A percentile compares a stretch with the other conserved stretches of the same genome.
phyloP scores from a whole-genome alignment of 139 green algal genomes.

The Closterium sp. region DNA sequence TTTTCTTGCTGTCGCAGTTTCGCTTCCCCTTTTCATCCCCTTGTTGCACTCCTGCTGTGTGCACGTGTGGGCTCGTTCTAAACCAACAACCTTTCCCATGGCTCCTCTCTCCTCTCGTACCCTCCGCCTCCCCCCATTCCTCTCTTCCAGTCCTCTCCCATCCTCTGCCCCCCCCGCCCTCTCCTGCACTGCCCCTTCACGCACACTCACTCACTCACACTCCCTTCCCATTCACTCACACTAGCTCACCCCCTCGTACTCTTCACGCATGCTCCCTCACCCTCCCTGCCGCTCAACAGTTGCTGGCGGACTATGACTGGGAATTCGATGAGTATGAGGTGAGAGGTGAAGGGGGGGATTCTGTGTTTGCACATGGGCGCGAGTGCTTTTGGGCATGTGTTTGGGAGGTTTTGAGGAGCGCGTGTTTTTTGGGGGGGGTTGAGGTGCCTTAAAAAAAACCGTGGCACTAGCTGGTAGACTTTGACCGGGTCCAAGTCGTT shows the following conservation, averaged over 20 bases:
- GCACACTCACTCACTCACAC: neutral
- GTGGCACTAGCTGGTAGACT: neutral
- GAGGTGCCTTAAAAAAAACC: neutral
- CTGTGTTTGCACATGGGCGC: neutral
- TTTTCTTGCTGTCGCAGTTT: no score
- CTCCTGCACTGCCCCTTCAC: neutral
- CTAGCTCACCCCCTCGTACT: no score
- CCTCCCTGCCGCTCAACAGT: neutral
- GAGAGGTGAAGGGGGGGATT: neutral
- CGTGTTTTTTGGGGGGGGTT: no score
- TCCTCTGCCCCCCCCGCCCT: no score
- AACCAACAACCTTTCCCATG: no score
- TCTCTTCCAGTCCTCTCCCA: neutral
- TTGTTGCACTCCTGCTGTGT: no score
- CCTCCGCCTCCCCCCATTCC: no score
- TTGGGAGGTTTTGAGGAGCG: no score
- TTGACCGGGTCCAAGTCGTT: neutral
- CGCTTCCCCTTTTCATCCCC: no score
- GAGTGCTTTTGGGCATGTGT: neutral
- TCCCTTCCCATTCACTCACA: neutral
- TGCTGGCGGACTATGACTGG: neutral
- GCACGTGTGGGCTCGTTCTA: no score
- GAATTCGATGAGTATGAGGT: neutral
- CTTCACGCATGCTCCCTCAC: neutral
- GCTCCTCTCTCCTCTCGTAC: no score